Evolutionary conservation across 1,284 basidiomycete species (phyloP).

Genomic region (Heterobasidion annosum): DNA sequence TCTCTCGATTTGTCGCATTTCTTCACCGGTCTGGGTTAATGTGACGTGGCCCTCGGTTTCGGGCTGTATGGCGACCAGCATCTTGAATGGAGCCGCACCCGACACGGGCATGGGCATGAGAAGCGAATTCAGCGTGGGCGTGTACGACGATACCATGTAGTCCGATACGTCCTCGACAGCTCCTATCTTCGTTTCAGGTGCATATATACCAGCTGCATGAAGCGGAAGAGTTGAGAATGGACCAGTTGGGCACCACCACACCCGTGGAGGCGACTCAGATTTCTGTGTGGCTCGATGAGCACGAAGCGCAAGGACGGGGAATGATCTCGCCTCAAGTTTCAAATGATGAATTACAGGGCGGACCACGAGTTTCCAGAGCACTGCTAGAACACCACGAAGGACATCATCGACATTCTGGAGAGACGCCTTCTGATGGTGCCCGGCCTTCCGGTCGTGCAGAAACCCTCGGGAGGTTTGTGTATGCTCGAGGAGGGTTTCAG

Average conservation of each 20-base stretch:
- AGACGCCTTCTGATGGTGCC: too few relatives aligned
- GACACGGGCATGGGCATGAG: neutral
- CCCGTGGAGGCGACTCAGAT: neutral
- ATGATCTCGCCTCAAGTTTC: neutral
- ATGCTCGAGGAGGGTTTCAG: too few relatives aligned
- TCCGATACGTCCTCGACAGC: slow-evolving; percentile 3
- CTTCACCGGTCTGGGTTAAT: neutral
- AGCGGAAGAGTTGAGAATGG: neutral
- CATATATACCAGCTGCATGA: slow-evolving; percentile 4
- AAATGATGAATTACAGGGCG: neutral
- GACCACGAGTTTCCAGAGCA: neutral
- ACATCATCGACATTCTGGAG: neutral
- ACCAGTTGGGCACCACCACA: slow-evolving; percentile 1
- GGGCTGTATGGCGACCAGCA: slow-evolving; percentile 4
- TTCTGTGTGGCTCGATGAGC: neutral
- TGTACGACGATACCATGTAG: slow-evolving; percentile 16
- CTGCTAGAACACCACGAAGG: neutral
- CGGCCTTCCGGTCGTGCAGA: neutral
- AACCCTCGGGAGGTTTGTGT: too few relatives aligned
- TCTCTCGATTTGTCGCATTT: neutral
- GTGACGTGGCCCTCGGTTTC: neutral
- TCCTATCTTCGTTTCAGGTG: neutral
- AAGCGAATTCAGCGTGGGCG: slow-evolving; percentile 10
- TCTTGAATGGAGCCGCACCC: neutral
- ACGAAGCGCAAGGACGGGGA: neutral